Evolutionary conservation across 2,329 filamentous ascomycete species (phyloP), one percentile per base, ranked within the genome.

Genomic region (Fusarium domesticum): DNA sequence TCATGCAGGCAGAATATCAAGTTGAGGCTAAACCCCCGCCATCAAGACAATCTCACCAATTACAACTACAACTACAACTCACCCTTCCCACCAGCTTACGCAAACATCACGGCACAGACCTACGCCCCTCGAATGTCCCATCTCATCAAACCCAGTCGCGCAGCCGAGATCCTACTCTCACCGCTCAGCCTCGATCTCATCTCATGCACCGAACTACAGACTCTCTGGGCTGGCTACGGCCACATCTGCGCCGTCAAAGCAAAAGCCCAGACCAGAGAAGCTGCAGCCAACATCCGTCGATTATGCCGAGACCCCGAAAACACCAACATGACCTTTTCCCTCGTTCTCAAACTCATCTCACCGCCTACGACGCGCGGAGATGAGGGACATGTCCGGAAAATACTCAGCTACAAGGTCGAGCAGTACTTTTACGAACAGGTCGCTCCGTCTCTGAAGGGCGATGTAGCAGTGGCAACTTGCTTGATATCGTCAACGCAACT

Each of bases 401-500:
- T 86, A 46, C 62, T 85, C 19, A 84, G 80, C 57, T 87, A 87
- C 51, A 72, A 81, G 35, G 79, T 84, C 4, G 83, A 87, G 62
- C 81, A 83, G 56, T 76, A 75, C 52, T 87, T 87, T 52, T 87
- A 87, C 59, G 68, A 66, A 2, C 60, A 75, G 3, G 61, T 86
- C 10, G 79, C 78, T 0, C 75, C 78, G 0, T 58, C 57, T 0
- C 60, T 86, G 2, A 58, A 65, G 0, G 57, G 63, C 0, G 59
- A 66, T 1, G 59, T 77, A 2, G 69, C 72, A 0, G 73, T 83
- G 1, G 77, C 80, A 0, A 63, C 68, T 16, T 80, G 75, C 28
- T 45, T 81, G 2, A 70, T 68, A 0, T 79, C 69, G 18, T 3
- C 57, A 61, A 18, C 52, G 58, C 1, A 35, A 12, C 56, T 61